Conservation (phyloP, 352 stramenopile genomes). For the Globisporangium uncinulatum region DNA sequence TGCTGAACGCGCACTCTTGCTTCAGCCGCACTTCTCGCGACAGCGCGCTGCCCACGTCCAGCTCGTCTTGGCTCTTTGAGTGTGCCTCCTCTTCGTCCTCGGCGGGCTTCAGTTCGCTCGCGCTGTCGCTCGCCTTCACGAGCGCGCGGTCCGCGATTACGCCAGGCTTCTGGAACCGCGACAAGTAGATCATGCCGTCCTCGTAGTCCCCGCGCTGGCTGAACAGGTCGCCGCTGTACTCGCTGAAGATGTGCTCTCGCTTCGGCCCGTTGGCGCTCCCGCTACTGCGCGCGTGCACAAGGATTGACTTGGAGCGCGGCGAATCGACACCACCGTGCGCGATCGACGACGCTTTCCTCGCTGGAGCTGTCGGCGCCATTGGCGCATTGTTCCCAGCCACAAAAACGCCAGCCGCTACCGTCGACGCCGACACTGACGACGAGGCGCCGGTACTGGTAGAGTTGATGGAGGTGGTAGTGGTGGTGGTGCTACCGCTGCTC, state of each 20-base stretch:
- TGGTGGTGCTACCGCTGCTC: constrained; percentile 15
- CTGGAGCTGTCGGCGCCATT: constrained; percentile 29
- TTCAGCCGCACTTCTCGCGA: constrained; percentile 66
- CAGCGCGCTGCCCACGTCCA: constrained; percentile 33
- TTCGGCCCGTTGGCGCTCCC: constrained; percentile 22
- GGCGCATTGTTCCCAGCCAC: neutral
- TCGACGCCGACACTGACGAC: neutral
- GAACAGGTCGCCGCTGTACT: constrained; percentile 79
- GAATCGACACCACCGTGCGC: constrained; percentile 26
- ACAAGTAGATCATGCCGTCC: constrained; percentile 86
- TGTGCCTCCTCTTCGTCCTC: constrained; percentile 42
- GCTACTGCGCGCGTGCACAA: constrained; percentile 21
- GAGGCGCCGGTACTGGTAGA: neutral
- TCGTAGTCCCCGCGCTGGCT: constrained; percentile 80
- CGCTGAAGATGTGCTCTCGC: constrained; percentile 45
- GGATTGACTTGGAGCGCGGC: constrained; percentile 50
- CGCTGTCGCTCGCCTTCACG: constrained; percentile 17
- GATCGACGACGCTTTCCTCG: constrained; percentile 32
- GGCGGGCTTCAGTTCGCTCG: constrained; percentile 38
- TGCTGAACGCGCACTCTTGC: constrained; percentile 75
- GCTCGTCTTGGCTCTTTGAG: constrained; percentile 42
- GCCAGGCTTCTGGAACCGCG: constrained; percentile 60
- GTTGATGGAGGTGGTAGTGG: constrained; percentile 11
- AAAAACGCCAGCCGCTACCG: too few species aligned
- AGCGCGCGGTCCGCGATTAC: neutral